Percentiles rank a stretch among this genome's conserved stretches.
These are phyloP conservation scores for Nemania abortiva DNA, from an alignment of 2,329 filamentous ascomycete species.

Conservation along the genomic window DNA sequence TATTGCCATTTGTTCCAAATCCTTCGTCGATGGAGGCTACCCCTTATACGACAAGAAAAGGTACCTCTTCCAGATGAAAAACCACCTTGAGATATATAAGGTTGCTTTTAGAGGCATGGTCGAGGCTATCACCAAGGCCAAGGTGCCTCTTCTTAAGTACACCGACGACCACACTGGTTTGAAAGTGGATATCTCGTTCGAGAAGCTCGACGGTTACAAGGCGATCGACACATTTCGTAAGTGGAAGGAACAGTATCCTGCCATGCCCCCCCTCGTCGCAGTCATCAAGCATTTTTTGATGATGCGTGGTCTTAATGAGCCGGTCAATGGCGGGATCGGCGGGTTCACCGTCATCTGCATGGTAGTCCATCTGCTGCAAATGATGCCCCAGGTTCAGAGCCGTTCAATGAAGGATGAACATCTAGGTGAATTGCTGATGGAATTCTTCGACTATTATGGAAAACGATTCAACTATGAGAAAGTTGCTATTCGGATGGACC, in stretches of 20 bases:
- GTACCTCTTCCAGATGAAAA: conserved; percentile 72
- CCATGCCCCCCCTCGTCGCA: conserved; percentile 87
- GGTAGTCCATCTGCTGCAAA: conserved; percentile 87
- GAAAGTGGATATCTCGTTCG: conserved; percentile 93
- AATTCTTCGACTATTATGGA: conserved; percentile 92
- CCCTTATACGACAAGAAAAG: conserved; percentile 64
- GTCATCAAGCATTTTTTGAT: conserved; percentile 92
- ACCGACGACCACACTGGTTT: conserved; percentile 81
- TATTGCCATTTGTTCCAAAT: conserved; percentile 77
- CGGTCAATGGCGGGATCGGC: conserved; percentile 89
- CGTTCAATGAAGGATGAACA: conserved; percentile 68
- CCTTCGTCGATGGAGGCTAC: conserved; percentile 66
- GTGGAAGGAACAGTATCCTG: conserved; percentile 85
- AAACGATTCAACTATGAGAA: conserved; percentile 78
- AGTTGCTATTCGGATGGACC: conserved; percentile 80
- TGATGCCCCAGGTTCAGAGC: conserved; percentile 78
- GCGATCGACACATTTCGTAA: conserved; percentile 83
- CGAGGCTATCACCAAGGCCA: conserved; percentile 78
- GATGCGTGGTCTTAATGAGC: conserved; percentile 92
- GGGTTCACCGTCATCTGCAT: conserved; percentile 96
- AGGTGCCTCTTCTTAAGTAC: conserved; percentile 93
- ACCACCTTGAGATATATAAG: conserved; percentile 66
- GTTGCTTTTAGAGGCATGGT: conserved; percentile 71
- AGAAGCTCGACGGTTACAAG: conserved; percentile 84
- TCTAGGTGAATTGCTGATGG: conserved; percentile 83